Base-by-base conservation (phyloP, 1,284 basidiomycete genomes). In the Ceratorhiza oryzae-sativae region DNA sequence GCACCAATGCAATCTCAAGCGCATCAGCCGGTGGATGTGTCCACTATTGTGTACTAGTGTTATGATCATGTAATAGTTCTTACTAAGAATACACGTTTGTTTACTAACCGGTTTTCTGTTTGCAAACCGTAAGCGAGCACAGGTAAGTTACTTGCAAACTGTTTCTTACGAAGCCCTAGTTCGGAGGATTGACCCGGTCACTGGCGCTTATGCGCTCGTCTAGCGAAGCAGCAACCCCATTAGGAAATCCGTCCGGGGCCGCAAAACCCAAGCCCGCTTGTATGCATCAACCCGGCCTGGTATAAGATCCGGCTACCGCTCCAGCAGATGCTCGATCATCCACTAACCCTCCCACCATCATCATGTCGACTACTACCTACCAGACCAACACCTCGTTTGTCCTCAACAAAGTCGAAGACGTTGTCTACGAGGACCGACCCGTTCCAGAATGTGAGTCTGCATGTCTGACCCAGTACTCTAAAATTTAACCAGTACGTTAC, bases 381-480 rank as follows among this genome's bases (percentile, higher is more conserved):
- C 72, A 63, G 34, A 61, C 73, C 49, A 95, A 94, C 80, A 86
- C 84, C 61, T 93, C 92, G 10, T 93, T 95, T 78, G 90, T 95
- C 63, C 84, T 96, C 62, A 86, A 87, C 61, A 86, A 84, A 59
- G 83, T 94, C 76, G 85, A 93, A n/a, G 84, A 92, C 65, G 87
- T 90, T 73, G 83, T 82, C 56, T 95, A 87, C 77, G 92, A 95
- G 77, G 83, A 93, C 76, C 85, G 92, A 2, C 89, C 91, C 4
- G 86, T 97, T 73, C 94, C 93, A 30, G 85, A 91, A 72, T 81
- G 91, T 90, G 72, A 75, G 86, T 75, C 25, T 45, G 36, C 55
- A 18, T 15, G n/a, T 20, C 36, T 13, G 36, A 53, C 46, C 58
- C 45, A 55, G 46, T 34, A 34, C 12, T 25, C 39, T 48, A 48